Evolutionary conservation across 2,329 filamentous ascomycete species (phyloP).

Genomic region (Pezicula rhizophila): DNA sequence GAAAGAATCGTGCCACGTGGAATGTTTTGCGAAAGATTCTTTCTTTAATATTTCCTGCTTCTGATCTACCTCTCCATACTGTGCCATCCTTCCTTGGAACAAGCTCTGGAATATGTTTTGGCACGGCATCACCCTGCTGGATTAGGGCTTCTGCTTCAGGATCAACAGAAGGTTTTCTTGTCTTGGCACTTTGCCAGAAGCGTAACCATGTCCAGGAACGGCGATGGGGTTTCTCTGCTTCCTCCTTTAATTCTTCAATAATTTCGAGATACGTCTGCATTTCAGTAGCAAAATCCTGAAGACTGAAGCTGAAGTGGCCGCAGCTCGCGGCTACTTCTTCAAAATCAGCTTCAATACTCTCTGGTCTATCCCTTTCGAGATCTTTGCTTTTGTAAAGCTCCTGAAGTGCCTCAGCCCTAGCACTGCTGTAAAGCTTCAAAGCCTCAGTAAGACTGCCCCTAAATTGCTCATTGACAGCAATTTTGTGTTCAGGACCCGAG

Average conservation of each 20-base stretch:
- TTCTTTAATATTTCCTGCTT: conserved; percentile 4
- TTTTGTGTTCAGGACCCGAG: conserved; percentile 56
- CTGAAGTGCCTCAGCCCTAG: conserved; percentile 69
- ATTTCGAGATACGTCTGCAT: conserved; percentile 77
- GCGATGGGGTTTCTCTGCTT: conserved; percentile 53
- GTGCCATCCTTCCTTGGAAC: conserved; percentile 11
- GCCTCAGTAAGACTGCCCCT: conserved; percentile 75
- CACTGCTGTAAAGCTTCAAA: conserved; percentile 69
- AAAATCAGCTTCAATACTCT: conserved; percentile 82
- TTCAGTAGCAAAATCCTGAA: conserved; percentile 87
- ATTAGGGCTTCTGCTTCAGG: conserved; percentile 25
- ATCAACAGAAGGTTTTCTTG: conserved; percentile 7
- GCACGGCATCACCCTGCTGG: conserved; percentile 16
- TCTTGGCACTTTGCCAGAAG: conserved; percentile 56
- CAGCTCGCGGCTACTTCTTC: conserved; percentile 98
- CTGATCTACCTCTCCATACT: conserved; percentile 5
- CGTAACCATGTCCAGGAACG: conserved; percentile 81
- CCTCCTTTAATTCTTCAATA: conserved; percentile 76
- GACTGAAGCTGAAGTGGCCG: conserved; percentile 89
- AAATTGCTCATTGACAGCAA: conserved; percentile 74
- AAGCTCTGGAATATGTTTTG: conserved; percentile 20
- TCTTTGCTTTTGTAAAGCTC: conserved; percentile 77
- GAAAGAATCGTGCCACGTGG: conserved; percentile 47
- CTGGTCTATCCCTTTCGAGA: conserved; percentile 58
- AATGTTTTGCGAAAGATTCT: conserved; percentile 39